Evolutionary conservation across 1,284 basidiomycete genomes (phyloP), one percentile per base, ranked within the genome.

Genomic region (Malassezia yamatoensis): DNA sequence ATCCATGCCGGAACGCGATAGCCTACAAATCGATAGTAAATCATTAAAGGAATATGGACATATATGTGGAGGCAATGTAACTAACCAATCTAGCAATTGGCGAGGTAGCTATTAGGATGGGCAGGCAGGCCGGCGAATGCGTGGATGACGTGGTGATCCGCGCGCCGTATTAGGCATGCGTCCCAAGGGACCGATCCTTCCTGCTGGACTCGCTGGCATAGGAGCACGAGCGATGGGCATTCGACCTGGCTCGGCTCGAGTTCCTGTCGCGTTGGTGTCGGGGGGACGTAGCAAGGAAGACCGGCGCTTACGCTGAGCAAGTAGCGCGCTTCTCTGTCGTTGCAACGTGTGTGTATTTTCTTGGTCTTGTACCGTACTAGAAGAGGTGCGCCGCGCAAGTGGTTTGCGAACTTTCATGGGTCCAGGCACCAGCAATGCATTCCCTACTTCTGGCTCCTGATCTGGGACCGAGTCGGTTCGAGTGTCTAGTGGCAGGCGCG

Each of bases 241-340:
- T n/a, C 43, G 43, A 15, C 7, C 18, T n/a, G 24, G 29, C 24
- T 45, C 43, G 21, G 41, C 21, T 3, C 43, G 43, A 13, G 12
- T 33, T 15, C 20, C 32, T 3, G 48, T 38, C 7, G 39, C 9
- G 5, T 49, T 48, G 3, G 49, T 46, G 20, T 47, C 54, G 12
- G 42, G 18, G 3, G 54, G 54, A 6, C 54, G 54, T 11, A 57
- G 44, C 6, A 57, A 36, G 12, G 54, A 51, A 5, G 54, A 52
- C 13, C 54, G 54, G 16, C 54, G 49, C 13, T 39, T 37, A 18
- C 49, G 54, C 41, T 43, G 48, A 9, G 51, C 44, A 10, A 21
- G 16, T 15, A 49, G 24, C 21, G 37, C 29, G n/a, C 12, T 11
- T 10, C 51, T 43, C 36, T 34, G 16, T 13, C 50, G 49, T 8